phyloP scores from a whole-genome alignment of 331 rosid genomes.

The Malus hybrid region DNA sequence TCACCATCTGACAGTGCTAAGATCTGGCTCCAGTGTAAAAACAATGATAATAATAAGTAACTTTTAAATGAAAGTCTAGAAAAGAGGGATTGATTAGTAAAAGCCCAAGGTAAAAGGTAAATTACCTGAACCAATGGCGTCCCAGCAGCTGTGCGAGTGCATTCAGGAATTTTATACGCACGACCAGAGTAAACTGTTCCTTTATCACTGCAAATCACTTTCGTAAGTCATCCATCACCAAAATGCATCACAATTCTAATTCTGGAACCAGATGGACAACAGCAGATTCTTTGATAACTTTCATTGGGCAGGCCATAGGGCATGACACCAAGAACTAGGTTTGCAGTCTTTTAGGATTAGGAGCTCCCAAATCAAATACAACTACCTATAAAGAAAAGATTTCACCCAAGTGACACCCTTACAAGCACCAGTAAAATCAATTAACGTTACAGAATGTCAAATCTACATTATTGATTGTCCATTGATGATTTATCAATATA shows the following conservation, averaged over 20 bases:
- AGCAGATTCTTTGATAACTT: neutral
- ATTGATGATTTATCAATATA: neutral
- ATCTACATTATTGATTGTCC: neutral
- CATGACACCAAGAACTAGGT: neutral
- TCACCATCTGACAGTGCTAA: constrained; percentile 90
- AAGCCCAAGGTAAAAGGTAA: neutral
- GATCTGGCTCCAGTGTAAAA: constrained; percentile 48
- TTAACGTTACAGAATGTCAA: neutral
- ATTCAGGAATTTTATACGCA: constrained; percentile 91
- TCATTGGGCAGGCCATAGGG: neutral
- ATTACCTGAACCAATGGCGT: constrained; percentile 83
- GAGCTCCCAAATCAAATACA: neutral
- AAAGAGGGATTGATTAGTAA: neutral
- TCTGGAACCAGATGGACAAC: neutral
- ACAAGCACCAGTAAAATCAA: neutral
- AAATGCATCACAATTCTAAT: neutral
- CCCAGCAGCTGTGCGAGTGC: constrained; percentile 89
- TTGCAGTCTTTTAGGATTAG: neutral
- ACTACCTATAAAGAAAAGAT: neutral
- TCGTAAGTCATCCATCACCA: neutral
- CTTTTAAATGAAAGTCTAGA: neutral
- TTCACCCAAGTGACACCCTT: neutral
- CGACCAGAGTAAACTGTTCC: constrained; percentile 94
- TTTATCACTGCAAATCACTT: constrained; percentile 53
- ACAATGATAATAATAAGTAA: neutral